phyloP scores from a whole-genome alignment of 2,329 filamentous ascomycete genomes.

The Fusarium sp. region DNA sequence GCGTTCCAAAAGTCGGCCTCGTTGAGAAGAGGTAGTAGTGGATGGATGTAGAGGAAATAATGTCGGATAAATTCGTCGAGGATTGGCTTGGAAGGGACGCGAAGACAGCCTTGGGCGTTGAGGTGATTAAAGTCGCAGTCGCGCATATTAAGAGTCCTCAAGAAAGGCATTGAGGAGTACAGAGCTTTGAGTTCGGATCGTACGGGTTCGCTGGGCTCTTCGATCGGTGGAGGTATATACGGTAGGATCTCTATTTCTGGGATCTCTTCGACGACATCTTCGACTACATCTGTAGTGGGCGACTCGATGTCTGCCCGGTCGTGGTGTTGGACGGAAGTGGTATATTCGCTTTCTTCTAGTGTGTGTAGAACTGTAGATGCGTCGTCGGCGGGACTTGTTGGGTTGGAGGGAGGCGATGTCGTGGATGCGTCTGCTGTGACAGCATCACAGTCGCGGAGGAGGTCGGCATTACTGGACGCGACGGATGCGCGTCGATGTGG shows the following conservation, averaged over 20 bases:
- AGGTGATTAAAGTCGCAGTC: constrained; percentile 34
- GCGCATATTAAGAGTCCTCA: constrained; percentile 30
- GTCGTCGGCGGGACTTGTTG: constrained; percentile 11
- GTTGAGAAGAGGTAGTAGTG: constrained; percentile 32
- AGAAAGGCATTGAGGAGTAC: constrained; percentile 39
- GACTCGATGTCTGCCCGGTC: constrained; percentile 10
- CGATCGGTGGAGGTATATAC: background rate
- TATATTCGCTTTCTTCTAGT: constrained; percentile 16
- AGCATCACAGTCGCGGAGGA: constrained; percentile 14
- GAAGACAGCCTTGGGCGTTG: constrained; percentile 35
- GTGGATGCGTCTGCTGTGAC: constrained; percentile 18
- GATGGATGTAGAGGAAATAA: constrained; percentile 43
- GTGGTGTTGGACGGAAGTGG: background rate
- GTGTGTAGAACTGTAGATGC: constrained; percentile 5
- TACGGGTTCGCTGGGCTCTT: constrained; percentile 16
- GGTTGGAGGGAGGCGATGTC: constrained; percentile 18
- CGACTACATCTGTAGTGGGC: background rate
- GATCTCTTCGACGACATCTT: constrained; percentile 1
- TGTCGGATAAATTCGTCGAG: constrained; percentile 40
- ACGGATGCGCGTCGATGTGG: constrained; percentile 3
- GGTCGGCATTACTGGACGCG: background rate
- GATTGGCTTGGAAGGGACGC: constrained; percentile 35
- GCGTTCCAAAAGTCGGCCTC: constrained; percentile 38
- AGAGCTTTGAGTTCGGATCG: constrained; percentile 37
- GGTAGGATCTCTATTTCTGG: background rate